Base-by-base conservation (phyloP, 2,329 filamentous ascomycete genomes). In the Lecanosticta acicola region DNA sequence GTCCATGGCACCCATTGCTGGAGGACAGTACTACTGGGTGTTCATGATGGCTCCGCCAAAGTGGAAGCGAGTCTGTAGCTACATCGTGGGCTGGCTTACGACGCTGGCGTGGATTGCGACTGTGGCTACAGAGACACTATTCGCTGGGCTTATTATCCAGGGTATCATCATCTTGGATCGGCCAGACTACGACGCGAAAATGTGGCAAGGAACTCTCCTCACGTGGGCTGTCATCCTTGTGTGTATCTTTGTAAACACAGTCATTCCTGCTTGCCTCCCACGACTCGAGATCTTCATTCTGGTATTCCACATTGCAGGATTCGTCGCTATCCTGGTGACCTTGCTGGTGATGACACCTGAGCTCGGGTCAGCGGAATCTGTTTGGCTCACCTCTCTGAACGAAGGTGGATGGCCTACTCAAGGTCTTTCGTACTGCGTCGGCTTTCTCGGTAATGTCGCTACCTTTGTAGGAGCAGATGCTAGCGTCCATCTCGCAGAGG, bases 281-380 rank as follows among this genome's bases (percentile, higher is more conserved):
- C 51, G 50, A 26, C 64, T 66, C 35, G 76, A 80, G 56, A 70
- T 71, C 1, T 59, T 66, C 40, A 63, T 66, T 26, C 47, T 66
- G n/a, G 59, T 65, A 36, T 54, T 78, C 16, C 76, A 79, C 47
- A 63, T 78, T 9, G 60, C 73, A 7, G 76, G 75, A 5, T 78
- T 78, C 60, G 71, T 78, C 39, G 75, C 71, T 0, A 73, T 78
- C 39, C 51, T 79, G 8, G 69, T 73, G 16, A 71, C 73, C 0
- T 56, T 78, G 7, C 50, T 53, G 46, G 59, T 59, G 32, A 57
- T 63, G 59, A 44, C 63, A 7, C 58, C 60, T 7, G 34, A 39
- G 10, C 33, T 59, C 21, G 55, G 54, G 3, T 53, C 59, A 2
- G 49, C 52, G 13, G 49, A 56, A 3, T 55, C 52, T 7, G 64